Evolutionary conservation across 2,329 filamentous ascomycete genomes (phyloP), one percentile per base, ranked within the genome.

Genomic region (Stagonosporopsis chrysanthemi): DNA sequence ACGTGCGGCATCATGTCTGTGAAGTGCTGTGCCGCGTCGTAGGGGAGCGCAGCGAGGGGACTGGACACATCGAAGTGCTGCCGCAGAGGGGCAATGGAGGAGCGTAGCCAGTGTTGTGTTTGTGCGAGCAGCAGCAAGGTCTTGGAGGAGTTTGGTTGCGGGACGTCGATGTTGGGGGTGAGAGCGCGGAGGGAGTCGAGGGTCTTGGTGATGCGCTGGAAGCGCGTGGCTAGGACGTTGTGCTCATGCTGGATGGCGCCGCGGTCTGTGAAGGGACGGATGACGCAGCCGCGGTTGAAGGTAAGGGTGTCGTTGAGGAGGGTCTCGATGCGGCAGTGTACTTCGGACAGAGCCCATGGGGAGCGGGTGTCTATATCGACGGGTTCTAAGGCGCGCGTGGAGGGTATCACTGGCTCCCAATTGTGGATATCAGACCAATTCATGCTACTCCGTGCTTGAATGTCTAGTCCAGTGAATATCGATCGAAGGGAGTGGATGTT

Each of bases 381-480:
- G 1, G 46, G 41, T 7, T 51, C 46, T 26, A 61, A 40, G 9
- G 39, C 19, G 22, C 15, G n/a, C 7, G 50, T 55, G 19, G 58
- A 41, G 44, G 61, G 49, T 19, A 69, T 58, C 11, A 60, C 42
- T n/a, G 67, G 57, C 14, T 70, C 71, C 73, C 71, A 75, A 8
- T 19, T 54, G 2, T 39, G 39, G 2, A 65, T 42, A 17, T 59
- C 49, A 4, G 51, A 54, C 38, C 68, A 62, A 22, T 62, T 65
- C 60, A 75, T 67, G 15, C 73, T 69, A 7, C 62, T 64, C 29
- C 72, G 61, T 11, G 68, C 69, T 38, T 73, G 69, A 19, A 70
- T 63, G 41, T 75, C 71, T 43, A 75, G 63, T 2, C 63, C 67
- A 2, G 71, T 65, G 40, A 75, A 66, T 19, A 75, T 68, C 5